A percentile compares a stretch with the other conserved stretches of the same genome.
Conservation (phyloP, 192 early-diverging fungal species). For the Chytriomyces confervae region DNA sequence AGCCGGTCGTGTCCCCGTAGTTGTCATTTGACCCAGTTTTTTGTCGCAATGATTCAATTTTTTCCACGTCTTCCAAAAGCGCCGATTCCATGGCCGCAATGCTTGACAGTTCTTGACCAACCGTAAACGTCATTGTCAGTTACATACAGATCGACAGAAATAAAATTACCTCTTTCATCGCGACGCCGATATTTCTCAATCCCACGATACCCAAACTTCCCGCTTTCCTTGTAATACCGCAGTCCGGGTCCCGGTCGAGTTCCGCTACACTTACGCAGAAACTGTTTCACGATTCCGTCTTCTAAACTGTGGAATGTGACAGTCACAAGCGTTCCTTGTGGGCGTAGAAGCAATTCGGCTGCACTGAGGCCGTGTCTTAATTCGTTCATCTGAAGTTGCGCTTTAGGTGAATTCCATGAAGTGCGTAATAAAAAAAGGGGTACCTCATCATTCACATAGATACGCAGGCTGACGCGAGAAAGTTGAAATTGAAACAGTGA, state of each 20-base stretch:
- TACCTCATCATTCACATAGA: constrained; percentile 74
- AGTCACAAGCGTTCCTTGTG: constrained; percentile 60
- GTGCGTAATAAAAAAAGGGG: too few species aligned
- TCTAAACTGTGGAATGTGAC: constrained; percentile 80
- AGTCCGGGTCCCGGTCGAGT: constrained; percentile 7
- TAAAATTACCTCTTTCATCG: too few species aligned
- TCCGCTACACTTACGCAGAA: constrained; percentile 48
- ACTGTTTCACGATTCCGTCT: constrained; percentile 73
- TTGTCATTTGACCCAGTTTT: background rate
- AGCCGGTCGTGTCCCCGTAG: background rate
- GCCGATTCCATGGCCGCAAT: constrained; percentile 23
- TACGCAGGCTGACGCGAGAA: constrained; percentile 53
- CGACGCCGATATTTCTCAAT: constrained; percentile 8
- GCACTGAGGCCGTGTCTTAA: constrained; percentile 57
- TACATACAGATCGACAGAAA: too few species aligned
- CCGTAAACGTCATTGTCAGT: too few species aligned
- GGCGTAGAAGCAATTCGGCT: constrained; percentile 58
- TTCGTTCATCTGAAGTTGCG: constrained; percentile 47
- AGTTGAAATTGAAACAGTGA: background rate
- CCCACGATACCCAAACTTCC: constrained; percentile 10
- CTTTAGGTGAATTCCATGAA: too few species aligned
- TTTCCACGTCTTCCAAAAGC: constrained; percentile 19
- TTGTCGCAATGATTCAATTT: background rate
- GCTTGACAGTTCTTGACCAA: background rate
- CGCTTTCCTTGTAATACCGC: constrained; percentile 28